These are phyloP conservation scores for Sporothrix dimorphospora DNA, from an alignment of 2,329 filamentous ascomycete genomes.

Conservation along the genomic window DNA sequence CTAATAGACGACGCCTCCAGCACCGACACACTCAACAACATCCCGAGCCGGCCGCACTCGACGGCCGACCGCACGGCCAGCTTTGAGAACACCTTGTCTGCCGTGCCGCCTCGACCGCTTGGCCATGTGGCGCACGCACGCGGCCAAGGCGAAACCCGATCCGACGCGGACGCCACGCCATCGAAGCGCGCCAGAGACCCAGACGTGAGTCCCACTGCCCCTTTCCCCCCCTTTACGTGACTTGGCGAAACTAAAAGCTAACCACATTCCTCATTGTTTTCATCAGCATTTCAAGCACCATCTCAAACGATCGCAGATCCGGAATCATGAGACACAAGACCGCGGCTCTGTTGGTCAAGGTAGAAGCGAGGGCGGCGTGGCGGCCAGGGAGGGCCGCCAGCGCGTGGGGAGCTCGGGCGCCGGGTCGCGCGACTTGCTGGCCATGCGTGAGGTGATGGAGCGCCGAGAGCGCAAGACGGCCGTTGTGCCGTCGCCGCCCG, in stretches of 20 bases:
- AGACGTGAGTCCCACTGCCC: not conserved
- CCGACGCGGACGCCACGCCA: not conserved
- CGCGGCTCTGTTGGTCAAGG: not conserved
- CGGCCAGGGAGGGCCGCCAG: not conserved
- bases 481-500: not conserved
- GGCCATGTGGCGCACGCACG: not conserved
- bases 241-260: not conserved
- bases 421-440: conserved; percentile 22
- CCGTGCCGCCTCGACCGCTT: not conserved
- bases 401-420: not conserved
- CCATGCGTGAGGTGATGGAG: conserved; percentile 27
- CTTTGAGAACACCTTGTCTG: not conserved
- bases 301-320: conserved; percentile 15
- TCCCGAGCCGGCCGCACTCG: not conserved
- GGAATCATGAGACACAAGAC: not conserved
- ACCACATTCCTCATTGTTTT: not conserved
- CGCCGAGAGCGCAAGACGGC: conserved; percentile 24
- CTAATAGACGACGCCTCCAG: not conserved
- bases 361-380: not conserved
- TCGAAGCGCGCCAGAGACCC: not conserved
- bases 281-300: conserved; percentile 26
- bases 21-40: not conserved
- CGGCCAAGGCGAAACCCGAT: not conserved
- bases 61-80: not conserved
- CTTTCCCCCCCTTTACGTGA: not conserved